Conservation (phyloP, 305 asterid species). For the Euphrasia arctica region DNA sequence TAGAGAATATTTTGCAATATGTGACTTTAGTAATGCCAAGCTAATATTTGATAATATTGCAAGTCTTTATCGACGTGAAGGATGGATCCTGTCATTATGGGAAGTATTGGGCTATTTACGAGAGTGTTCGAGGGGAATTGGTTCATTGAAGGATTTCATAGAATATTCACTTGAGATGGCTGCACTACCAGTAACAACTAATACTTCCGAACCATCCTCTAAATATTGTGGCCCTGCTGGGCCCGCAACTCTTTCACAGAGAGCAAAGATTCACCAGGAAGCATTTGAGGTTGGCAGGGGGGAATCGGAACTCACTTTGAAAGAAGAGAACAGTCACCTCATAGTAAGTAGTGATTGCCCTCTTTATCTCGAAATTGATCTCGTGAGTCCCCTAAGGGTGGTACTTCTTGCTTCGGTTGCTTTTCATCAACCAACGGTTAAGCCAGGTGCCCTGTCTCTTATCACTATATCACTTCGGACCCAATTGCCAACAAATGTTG, state of each 20-base stretch:
- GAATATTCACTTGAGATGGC: slow-evolving; percentile 99
- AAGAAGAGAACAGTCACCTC: slow-evolving; percentile 42
- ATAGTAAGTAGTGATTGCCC: slow-evolving; percentile 70
- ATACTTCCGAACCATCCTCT: slow-evolving; percentile 36
- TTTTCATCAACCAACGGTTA: slow-evolving; percentile 89
- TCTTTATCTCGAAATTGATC: slow-evolving; percentile 94
- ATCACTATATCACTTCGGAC: slow-evolving; percentile 81
- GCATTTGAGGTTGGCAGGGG: slow-evolving; percentile 78
- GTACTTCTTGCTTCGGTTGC: slow-evolving; percentile 93
- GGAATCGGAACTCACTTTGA: slow-evolving; percentile 41
- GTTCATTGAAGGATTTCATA: slow-evolving; percentile 73
- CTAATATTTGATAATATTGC: slow-evolving; percentile 69
- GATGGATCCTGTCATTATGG: slow-evolving; percentile 89
- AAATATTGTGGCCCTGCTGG: slow-evolving; percentile 86
- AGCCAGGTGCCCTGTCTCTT: slow-evolving; percentile 76
- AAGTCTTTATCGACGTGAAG: slow-evolving; percentile 85
- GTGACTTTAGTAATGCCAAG: slow-evolving; percentile 71
- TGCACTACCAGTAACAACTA: slow-evolving; percentile 67
- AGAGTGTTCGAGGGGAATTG: slow-evolving; percentile 79
- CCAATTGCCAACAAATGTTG: slow-evolving; percentile 71
- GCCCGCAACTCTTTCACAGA: slow-evolving; percentile 64
- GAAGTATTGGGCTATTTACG: slow-evolving; percentile 86
- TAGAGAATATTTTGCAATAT: slow-evolving; percentile 58
- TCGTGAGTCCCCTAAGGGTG: slow-evolving; percentile 84
- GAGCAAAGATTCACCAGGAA: slow-evolving; percentile 75